phyloP scores from a whole-genome alignment of 2,329 filamentous ascomycete genomes.

The Aspergillus piperis region DNA sequence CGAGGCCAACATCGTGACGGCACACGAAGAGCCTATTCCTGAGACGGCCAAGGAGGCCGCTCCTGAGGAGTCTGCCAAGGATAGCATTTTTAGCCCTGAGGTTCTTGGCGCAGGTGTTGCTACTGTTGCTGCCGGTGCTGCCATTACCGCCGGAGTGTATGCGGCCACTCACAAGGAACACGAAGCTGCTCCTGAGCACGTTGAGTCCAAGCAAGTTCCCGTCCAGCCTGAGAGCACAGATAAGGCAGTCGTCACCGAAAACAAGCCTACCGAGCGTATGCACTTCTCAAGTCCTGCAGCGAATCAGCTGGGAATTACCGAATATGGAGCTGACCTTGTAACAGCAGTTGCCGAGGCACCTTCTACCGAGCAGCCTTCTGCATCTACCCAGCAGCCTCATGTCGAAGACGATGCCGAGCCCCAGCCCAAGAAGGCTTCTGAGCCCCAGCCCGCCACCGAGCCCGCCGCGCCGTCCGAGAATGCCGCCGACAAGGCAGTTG shows the following conservation, averaged over 20 bases:
- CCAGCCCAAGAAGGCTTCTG: constrained; percentile 15
- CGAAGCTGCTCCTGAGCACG: constrained; percentile 14
- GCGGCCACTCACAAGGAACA: constrained; percentile 23
- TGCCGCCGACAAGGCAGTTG: constrained; percentile 13
- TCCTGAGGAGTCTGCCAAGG: constrained; percentile 16
- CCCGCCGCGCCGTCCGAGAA: constrained; percentile 9
- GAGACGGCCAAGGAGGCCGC: constrained; percentile 14
- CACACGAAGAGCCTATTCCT: constrained; percentile 6
- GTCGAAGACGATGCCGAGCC: constrained; percentile 52
- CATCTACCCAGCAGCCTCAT: constrained; percentile 30
- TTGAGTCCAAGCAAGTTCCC: constrained; percentile 15
- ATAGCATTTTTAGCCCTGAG: constrained; percentile 25
- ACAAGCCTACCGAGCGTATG: constrained; percentile 27
- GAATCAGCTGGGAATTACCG: constrained; percentile 29
- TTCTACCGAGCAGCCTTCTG: constrained; percentile 16
- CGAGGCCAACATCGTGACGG: not conserved
- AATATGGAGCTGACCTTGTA: constrained; percentile 34
- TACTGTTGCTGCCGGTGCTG: constrained; percentile 28
- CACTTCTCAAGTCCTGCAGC: constrained; percentile 17
- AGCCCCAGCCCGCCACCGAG: constrained; percentile 10
- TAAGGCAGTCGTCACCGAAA: constrained; percentile 15
- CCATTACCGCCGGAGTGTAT: constrained; percentile 24
- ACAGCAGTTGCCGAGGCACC: constrained; percentile 34
- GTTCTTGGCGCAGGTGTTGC: constrained; percentile 31
- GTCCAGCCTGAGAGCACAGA: constrained; percentile 19